Conservation (phyloP, 148 eudicot species). For the Spergularia marina region DNA sequence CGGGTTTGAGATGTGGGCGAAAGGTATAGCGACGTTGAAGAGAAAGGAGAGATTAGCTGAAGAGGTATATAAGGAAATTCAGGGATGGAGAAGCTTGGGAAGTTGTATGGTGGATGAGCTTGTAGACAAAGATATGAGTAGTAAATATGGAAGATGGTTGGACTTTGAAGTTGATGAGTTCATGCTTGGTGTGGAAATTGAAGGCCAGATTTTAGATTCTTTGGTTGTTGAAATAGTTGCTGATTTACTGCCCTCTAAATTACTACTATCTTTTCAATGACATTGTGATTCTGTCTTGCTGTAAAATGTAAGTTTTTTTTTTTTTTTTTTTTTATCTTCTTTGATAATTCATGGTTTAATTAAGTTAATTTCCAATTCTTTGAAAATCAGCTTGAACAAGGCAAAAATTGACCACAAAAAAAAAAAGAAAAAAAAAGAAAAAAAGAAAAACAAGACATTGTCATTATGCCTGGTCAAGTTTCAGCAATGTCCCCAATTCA, state of each 20-base stretch:
- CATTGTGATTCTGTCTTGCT: constrained; percentile 1
- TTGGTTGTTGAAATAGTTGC: constrained; percentile 70
- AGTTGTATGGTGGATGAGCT: constrained; percentile 83
- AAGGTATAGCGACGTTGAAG: constrained; percentile 49
- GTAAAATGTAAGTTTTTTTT: constrained; percentile 20
- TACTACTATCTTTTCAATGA: neutral
- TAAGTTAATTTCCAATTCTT: neutral
- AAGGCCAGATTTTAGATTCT: constrained; percentile 51
- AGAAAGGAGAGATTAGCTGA: constrained; percentile 59
- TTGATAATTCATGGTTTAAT: neutral
- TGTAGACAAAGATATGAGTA: constrained; percentile 93
- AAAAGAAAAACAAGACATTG: too few relatives aligned
- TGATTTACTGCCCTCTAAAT: constrained; percentile 41
- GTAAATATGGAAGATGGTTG: constrained; percentile 69
- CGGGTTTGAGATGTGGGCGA: constrained; percentile 52
- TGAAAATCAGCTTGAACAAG: neutral
- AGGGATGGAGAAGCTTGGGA: constrained; percentile 56
- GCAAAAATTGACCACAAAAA: too few relatives aligned
- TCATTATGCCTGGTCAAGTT: too few relatives aligned
- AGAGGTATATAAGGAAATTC: constrained; percentile 66
- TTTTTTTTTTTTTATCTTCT: neutral
- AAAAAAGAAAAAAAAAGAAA: too few relatives aligned
- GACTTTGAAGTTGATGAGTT: constrained; percentile 69
- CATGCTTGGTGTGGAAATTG: constrained; percentile 65
- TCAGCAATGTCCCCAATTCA: too few relatives aligned